These are phyloP conservation scores for Orychophragmus violaceus DNA, from an alignment of 345 rosid genomes.

Conservation along the genomic window DNA sequence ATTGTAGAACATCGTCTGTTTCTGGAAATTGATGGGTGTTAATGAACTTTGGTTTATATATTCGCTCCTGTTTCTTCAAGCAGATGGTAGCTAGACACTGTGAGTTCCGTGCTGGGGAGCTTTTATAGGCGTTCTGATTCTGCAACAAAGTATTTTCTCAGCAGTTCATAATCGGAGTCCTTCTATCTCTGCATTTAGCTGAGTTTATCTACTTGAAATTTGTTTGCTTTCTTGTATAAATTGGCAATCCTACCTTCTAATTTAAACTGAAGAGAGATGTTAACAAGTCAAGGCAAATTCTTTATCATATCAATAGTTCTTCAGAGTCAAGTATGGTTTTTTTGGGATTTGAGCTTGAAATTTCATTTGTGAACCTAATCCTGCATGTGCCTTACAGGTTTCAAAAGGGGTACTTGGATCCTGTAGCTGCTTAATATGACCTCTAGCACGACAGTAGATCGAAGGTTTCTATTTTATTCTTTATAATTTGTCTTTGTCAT, in stretches of 20 bases:
- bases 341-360: neutral
- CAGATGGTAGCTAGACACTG: neutral
- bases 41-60: neutral
- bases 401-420: conserved; percentile 1
- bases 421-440: conserved; percentile 26
- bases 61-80: neutral
- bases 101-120: neutral
- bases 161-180: neutral
- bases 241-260: too few species aligned
- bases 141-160: too few species aligned
- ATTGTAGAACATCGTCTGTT: neutral
- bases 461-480: conserved; percentile 21
- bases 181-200: neutral
- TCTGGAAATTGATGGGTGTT: neutral
- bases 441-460: conserved; percentile 28
- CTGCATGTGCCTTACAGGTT: conserved; percentile 3
- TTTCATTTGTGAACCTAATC: neutral
- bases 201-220: neutral
- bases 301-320: neutral
- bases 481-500: neutral
- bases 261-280: neutral
- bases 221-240: neutral
- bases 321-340: neutral
- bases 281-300: neutral
- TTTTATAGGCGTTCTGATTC: neutral